Conservation (phyloP, 2,329 filamentous ascomycete genomes). For the Penicillium sp. region DNA sequence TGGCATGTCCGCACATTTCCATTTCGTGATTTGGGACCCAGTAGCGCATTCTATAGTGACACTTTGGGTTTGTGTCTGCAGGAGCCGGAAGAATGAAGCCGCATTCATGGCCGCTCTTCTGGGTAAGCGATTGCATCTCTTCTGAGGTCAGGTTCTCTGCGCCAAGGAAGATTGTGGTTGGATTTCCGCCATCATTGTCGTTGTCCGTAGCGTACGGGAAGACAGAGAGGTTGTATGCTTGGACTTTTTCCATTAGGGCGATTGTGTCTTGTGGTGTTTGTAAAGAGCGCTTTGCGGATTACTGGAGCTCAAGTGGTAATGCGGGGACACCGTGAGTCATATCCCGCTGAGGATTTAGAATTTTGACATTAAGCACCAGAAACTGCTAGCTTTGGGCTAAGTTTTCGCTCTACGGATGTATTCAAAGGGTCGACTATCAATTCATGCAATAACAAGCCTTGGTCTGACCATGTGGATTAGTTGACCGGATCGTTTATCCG, state of each 20-base stretch:
- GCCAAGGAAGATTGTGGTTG: slow-evolving; percentile 8
- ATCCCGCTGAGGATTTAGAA: too few relatives aligned
- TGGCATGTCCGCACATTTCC: slow-evolving; percentile 15
- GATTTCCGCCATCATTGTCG: slow-evolving; percentile 5
- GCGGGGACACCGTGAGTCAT: too few relatives aligned
- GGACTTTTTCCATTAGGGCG: background rate
- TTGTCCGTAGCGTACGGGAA: slow-evolving; percentile 1
- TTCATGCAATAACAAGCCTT: too few relatives aligned
- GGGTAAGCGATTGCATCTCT: slow-evolving; percentile 4
- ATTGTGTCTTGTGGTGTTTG: background rate
- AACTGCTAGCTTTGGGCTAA: too few relatives aligned
- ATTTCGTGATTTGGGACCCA: slow-evolving; percentile 14
- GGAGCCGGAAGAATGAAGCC: slow-evolving; percentile 1
- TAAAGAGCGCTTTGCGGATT: background rate
- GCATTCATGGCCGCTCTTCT: slow-evolving; percentile 5
- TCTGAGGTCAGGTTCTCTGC: background rate
- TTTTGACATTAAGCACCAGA: too few relatives aligned
- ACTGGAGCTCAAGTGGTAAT: background rate
- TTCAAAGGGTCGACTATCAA: too few relatives aligned
- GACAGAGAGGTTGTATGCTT: slow-evolving; percentile 3
- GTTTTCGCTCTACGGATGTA: too few relatives aligned
- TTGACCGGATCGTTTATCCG: background rate
- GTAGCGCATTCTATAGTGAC: slow-evolving; percentile 6
- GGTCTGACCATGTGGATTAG: too few relatives aligned
- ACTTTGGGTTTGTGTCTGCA: background rate